Evolutionary conservation across 306 rosid genomes (phyloP), one percentile per base, ranked within the genome.

Genomic region (Prosopis cineraria): DNA sequence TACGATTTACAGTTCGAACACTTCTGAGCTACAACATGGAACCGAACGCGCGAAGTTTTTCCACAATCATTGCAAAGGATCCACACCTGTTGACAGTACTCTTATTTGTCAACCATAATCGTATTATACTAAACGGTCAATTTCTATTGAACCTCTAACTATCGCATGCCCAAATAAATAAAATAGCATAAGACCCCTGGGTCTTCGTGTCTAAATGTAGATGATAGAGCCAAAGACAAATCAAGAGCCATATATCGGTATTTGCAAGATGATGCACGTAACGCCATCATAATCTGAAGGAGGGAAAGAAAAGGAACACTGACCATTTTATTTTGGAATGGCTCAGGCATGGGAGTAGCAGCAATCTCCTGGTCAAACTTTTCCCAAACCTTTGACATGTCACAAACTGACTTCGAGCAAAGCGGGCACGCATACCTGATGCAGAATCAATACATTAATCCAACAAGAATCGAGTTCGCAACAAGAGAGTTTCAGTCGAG

Each of bases 371-470:
- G 27, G 85, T 94, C 98, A 52, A 88, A 76, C 80, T 82, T 88
- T 82, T 92, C 97, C 98, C 98, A 94, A 45, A 92, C 93, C 79
- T 83, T 88, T 43, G 97, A 92, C 98, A 94, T 92, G 71, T 92
- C 97, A 79, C 91, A 92, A 24, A 92, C 91, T 0, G 98, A 90
- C 81, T 90, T 92, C 10, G 97, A 90, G 87, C 95, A 94, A 55
- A 92, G 88, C 36, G 98, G 98, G 83, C 98, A 92, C 22, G 92
- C 90, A 66, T 88, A 92, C 78, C 97, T 94, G 86, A 71, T 50
- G 33, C 4, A 55, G 24, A 56, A 63, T 47, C 50, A 64, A 77
- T 0, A 34, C 33, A 65, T 48, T 29, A 12, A 19, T 84, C 3
- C n/a, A n/a, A n/a, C n/a, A n/a, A n/a, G n/a, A n/a, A n/a, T n/a